Evolutionary conservation across 108 stramenopile species (phyloP).

Genomic region (Skeletonema potamos): DNA sequence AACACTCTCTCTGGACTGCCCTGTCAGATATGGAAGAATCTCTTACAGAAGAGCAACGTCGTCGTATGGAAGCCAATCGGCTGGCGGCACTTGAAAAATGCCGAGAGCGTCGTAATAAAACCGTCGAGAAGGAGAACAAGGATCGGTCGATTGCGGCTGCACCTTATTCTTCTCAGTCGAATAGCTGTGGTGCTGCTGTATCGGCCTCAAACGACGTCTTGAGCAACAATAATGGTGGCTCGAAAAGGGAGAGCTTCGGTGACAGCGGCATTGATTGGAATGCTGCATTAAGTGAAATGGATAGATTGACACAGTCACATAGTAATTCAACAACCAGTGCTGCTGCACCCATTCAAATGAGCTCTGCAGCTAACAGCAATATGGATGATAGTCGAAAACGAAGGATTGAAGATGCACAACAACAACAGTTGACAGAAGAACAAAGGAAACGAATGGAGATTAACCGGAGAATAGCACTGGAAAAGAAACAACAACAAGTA

Average conservation of each 20-base stretch:
- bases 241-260: conserved; percentile 8
- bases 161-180: not conserved
- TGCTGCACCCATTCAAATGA: not conserved
- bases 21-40: not conserved
- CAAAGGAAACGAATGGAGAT: conserved; percentile 30
- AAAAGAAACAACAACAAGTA: conserved; percentile 24
- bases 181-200: not conserved
- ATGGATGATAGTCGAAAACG: not conserved
- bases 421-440: conserved; percentile 20
- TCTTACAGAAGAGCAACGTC: conserved; percentile 26
- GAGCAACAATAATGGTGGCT: not conserved
- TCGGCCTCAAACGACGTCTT: not conserved
- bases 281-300: not conserved
- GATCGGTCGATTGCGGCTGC: not conserved
- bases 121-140: not conserved
- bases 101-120: not conserved
- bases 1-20: no score
- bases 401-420: not conserved
- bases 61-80: conserved; percentile 12
- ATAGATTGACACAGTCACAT: not conserved
- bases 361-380: not conserved
- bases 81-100: not conserved
- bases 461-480: conserved; percentile 27
- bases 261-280: conserved; percentile 21
- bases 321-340: not conserved